Conservation (phyloP, 208 protist genomes). For the Vickermania ingenoplastis region DNA sequence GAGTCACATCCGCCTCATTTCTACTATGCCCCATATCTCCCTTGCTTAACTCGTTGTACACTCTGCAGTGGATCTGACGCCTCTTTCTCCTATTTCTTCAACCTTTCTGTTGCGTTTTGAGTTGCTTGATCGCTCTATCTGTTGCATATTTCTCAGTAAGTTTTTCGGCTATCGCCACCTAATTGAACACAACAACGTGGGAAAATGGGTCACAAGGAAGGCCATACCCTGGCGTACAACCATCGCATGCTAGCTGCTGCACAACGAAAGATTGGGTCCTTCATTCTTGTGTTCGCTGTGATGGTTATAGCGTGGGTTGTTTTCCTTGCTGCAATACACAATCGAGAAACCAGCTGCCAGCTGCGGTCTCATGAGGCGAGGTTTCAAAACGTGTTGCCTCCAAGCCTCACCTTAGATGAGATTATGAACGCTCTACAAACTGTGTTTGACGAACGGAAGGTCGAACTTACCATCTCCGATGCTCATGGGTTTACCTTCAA, state of each 20-base stretch:
- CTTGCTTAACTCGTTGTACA: no score
- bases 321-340: slow-evolving; percentile 48
- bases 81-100: no score
- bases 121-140: no score
- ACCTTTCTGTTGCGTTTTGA: no score
- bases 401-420: slow-evolving; percentile 13
- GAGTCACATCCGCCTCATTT: no score
- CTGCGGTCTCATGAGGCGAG: slow-evolving; percentile 40
- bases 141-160: no score
- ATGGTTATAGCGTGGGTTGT: slow-evolving; percentile 42
- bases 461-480: slow-evolving; percentile 12
- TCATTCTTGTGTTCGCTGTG: slow-evolving; percentile 67
- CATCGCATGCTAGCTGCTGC: slow-evolving; percentile 32
- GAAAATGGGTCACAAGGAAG: slow-evolving; percentile 36
- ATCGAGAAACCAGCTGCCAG: slow-evolving; percentile 51
- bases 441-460: slow-evolving; percentile 13
- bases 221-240: slow-evolving; percentile 17
- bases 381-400: slow-evolving; percentile 20
- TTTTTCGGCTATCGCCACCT: no score
- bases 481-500: slow-evolving; percentile 1
- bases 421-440: slow-evolving; percentile 18
- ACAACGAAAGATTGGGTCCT: slow-evolving; percentile 52
- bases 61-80: no score
- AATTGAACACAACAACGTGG: no score
- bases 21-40: no score